phyloP scores from a whole-genome alignment of 2,329 filamentous ascomycete genomes.

The Orbilia brochopaga region DNA sequence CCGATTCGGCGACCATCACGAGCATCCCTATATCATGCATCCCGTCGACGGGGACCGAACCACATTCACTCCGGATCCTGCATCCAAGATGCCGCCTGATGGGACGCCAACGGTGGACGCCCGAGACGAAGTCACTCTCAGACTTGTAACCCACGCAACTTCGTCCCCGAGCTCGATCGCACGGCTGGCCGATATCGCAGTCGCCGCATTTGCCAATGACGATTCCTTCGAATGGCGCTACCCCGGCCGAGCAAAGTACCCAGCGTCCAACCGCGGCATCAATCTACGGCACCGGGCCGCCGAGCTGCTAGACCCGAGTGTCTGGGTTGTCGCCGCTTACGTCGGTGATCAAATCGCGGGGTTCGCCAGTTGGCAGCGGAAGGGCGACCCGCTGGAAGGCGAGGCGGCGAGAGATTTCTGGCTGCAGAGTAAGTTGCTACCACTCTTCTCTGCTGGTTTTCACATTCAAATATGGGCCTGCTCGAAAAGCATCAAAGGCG shows the following conservation, averaged over 20 bases:
- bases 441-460: neutral
- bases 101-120: neutral
- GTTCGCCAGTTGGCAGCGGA: constrained; percentile 38
- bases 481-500: constrained; percentile 6
- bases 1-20: neutral
- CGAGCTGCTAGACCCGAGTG: constrained; percentile 25
- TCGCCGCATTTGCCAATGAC: constrained; percentile 23
- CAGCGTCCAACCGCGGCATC: constrained; percentile 19
- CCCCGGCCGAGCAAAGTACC: constrained; percentile 24
- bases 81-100: neutral
- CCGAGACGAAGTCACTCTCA: constrained; percentile 9
- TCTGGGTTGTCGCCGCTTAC: constrained; percentile 44
- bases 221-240: constrained; percentile 39
- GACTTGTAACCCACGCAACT: constrained; percentile 34
- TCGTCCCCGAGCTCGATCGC: constrained; percentile 1
- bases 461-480: neutral
- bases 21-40: neutral
- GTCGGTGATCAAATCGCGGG: constrained; percentile 13
- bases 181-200: constrained; percentile 16
- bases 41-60: neutral
- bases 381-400: constrained; percentile 2
- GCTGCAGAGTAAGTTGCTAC: constrained; percentile 35
- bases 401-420: constrained; percentile 26
- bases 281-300: constrained; percentile 30
- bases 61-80: neutral